Conservation (phyloP, 192 early-diverging fungal genomes). For the Phycomyces blakesleeanus region DNA sequence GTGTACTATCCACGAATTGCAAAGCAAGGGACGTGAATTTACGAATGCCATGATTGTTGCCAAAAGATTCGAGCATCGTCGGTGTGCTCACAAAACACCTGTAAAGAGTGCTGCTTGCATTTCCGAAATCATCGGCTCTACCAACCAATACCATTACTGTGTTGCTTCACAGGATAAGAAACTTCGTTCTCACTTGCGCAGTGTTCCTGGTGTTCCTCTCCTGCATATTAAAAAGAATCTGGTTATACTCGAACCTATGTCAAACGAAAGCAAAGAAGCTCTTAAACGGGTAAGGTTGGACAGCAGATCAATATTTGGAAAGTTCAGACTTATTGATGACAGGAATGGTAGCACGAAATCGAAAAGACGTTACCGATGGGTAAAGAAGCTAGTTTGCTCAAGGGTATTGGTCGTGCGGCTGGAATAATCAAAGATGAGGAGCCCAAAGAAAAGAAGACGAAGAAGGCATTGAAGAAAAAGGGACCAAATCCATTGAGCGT, state of each 20-base stretch:
- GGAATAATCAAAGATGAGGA: slow-evolving; percentile 53
- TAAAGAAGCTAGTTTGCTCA: slow-evolving; percentile 45
- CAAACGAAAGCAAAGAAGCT: slow-evolving; percentile 43
- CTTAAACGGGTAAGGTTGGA: slow-evolving; percentile 39
- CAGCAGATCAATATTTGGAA: background rate
- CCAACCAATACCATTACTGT: slow-evolving; percentile 82
- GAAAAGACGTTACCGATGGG: slow-evolving; percentile 34
- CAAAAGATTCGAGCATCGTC: slow-evolving; percentile 72
- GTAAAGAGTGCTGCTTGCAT: slow-evolving; percentile 68
- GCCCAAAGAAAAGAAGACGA: slow-evolving; percentile 33
- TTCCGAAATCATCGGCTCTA: slow-evolving; percentile 62
- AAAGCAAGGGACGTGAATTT: slow-evolving; percentile 60
- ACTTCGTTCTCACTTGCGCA: slow-evolving; percentile 59
- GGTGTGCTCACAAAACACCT: slow-evolving; percentile 72
- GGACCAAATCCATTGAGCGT: slow-evolving; percentile 85
- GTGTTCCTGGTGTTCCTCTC: slow-evolving; percentile 82
- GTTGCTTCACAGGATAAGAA: slow-evolving; percentile 77
- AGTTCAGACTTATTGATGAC: background rate
- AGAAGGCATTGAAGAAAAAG: slow-evolving; percentile 50
- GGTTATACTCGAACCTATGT: slow-evolving; percentile 78
- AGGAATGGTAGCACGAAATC: slow-evolving; percentile 24
- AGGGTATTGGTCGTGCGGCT: slow-evolving; percentile 21
- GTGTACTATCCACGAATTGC: slow-evolving; percentile 73
- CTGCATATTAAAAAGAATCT: slow-evolving; percentile 66
- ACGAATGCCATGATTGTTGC: slow-evolving; percentile 53